These are phyloP conservation scores for Leishmania mexicana DNA, from an alignment of 208 protist species.

Conservation along the genomic window DNA sequence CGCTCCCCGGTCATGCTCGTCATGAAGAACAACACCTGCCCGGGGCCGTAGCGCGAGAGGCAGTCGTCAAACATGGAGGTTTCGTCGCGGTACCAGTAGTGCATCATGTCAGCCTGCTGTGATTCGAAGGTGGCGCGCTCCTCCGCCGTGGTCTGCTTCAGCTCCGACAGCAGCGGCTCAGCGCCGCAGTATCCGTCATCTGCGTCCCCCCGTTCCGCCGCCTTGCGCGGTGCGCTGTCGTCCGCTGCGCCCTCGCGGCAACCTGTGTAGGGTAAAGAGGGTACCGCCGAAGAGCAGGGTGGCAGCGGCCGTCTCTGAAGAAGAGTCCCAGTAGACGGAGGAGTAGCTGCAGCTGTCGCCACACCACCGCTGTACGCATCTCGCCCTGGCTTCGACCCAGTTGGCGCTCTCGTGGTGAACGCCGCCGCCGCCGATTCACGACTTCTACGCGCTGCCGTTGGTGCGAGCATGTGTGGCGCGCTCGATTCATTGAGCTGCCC, in stretches of 20 bases:
- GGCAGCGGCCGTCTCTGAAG: background rate
- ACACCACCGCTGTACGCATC: background rate
- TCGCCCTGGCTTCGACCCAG: background rate
- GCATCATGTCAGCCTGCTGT: conserved; percentile 27
- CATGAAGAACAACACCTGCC: conserved; percentile 65
- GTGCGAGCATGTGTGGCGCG: background rate
- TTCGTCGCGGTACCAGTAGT: conserved; percentile 55
- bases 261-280: background rate
- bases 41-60: conserved; percentile 27
- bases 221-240: background rate
- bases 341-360: background rate
- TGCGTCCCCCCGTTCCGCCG: background rate
- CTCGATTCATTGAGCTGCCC: background rate
- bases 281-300: background rate
- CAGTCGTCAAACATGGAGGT: conserved; percentile 41
- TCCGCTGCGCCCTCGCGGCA: background rate
- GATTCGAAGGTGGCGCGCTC: conserved; percentile 20
- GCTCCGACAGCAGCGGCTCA: conserved; percentile 14
- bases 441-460: background rate
- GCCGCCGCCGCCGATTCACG: background rate
- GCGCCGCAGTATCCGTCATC: background rate
- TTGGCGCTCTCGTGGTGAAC: background rate
- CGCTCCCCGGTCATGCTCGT: conserved; percentile 75
- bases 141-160: conserved; percentile 22
- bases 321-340: background rate